phyloP scores from a whole-genome alignment of 352 stramenopile species.

The Pythium brassicae region DNA sequence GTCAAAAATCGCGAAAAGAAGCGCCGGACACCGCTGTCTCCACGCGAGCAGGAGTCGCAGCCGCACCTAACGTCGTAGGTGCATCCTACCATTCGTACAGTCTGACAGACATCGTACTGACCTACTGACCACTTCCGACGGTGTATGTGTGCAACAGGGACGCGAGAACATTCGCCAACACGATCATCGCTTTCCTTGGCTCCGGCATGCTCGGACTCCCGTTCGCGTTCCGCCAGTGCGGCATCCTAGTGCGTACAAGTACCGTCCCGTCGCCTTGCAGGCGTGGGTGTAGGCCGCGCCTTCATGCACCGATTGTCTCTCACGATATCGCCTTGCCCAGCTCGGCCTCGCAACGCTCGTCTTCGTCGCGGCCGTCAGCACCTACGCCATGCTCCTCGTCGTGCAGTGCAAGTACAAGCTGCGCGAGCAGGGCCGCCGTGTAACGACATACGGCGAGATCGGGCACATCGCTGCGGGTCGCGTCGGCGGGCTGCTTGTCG shows the following conservation, averaged over 20 bases:
- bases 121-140: too few species aligned
- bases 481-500: slow-evolving; percentile 66
- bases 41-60: slow-evolving; percentile 16
- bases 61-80: slow-evolving; percentile 43
- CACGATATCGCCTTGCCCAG: slow-evolving; percentile 14
- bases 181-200: slow-evolving; percentile 90
- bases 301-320: neutral
- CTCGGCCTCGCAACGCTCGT: slow-evolving; percentile 53
- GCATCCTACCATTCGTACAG: neutral
- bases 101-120: neutral
- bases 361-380: slow-evolving; percentile 46
- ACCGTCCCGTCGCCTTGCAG: too few species aligned
- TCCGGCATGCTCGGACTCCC: slow-evolving; percentile 88
- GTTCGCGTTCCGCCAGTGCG: slow-evolving; percentile 86
- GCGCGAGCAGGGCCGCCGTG: slow-evolving; percentile 32
- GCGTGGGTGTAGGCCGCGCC: too few species aligned
- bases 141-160: slow-evolving; percentile 25
- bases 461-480: slow-evolving; percentile 71
- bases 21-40: neutral
- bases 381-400: slow-evolving; percentile 74
- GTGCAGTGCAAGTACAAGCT: slow-evolving; percentile 80
- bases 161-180: slow-evolving; percentile 65
- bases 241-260: slow-evolving; percentile 60
- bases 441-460: slow-evolving; percentile 86
- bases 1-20: neutral